Evolutionary conservation across 2,329 filamentous ascomycete species (phyloP).

Genomic region (Colletotrichum lini): DNA sequence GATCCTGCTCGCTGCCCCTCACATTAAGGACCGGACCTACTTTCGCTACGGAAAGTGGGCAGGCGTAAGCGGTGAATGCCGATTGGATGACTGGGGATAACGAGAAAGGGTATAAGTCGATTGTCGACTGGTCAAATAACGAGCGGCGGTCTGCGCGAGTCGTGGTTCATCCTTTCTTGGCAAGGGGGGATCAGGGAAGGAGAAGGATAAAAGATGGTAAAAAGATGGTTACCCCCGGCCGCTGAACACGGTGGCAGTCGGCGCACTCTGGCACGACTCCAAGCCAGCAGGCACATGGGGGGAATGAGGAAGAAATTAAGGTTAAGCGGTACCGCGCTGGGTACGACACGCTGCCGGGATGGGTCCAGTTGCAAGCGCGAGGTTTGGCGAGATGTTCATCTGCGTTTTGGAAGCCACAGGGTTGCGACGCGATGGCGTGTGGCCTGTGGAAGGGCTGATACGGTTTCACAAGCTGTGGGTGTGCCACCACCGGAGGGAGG

Average conservation of each 20-base stretch:
- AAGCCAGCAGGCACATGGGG: background rate
- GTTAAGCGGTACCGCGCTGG: slow-evolving; percentile 23
- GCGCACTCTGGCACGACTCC: slow-evolving; percentile 10
- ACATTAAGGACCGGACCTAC: background rate
- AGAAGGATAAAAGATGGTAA: too few species aligned
- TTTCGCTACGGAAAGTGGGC: background rate
- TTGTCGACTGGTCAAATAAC: background rate
- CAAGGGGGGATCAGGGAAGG: background rate
- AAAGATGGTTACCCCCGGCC: background rate
- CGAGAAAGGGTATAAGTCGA: background rate
- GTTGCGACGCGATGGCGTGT: background rate
- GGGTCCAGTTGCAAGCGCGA: slow-evolving; percentile 3
- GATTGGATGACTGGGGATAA: background rate
- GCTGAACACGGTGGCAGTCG: background rate
- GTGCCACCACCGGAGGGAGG: background rate
- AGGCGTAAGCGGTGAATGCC: background rate
- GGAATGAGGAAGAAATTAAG: slow-evolving; percentile 10
- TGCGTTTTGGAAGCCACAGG: background rate
- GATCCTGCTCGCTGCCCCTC: background rate
- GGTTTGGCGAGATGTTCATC: slow-evolving; percentile 28
- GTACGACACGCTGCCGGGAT: slow-evolving; percentile 24
- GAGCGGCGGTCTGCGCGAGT: slow-evolving; percentile 15
- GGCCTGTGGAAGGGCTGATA: background rate
- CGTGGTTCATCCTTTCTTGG: slow-evolving; percentile 29
- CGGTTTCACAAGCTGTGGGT: background rate